Evolutionary conservation across 768 basidiomycete species (phyloP).

Genomic region (Amyloporia xantha): DNA sequence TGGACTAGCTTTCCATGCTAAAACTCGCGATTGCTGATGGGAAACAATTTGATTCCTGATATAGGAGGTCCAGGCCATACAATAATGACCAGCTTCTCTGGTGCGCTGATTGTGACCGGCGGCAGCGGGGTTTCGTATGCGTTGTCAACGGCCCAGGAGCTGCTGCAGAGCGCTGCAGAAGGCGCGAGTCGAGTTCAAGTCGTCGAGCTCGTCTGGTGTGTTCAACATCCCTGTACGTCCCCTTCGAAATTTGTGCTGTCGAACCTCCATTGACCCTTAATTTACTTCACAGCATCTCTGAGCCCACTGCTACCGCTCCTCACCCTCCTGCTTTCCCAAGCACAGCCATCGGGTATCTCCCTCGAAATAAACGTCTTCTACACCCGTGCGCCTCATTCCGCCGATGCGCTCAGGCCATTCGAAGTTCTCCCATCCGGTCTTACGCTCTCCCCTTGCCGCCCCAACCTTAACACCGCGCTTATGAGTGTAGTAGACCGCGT

Average conservation of each 20-base stretch:
- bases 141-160: slow-evolving; percentile 44
- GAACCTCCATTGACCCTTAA: slow-evolving; percentile 2
- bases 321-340: slow-evolving; percentile 29
- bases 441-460: slow-evolving; percentile 24
- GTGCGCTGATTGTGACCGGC: slow-evolving; percentile 49
- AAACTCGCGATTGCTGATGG: slow-evolving; percentile 12
- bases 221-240: slow-evolving; percentile 36
- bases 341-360: slow-evolving; percentile 18
- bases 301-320: slow-evolving; percentile 34
- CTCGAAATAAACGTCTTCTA: slow-evolving; percentile 39
- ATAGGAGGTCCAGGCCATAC: slow-evolving; percentile 39
- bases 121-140: slow-evolving; percentile 58
- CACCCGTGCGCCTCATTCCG: slow-evolving; percentile 27
- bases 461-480: slow-evolving; percentile 12
- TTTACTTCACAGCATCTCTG: slow-evolving; percentile 25
- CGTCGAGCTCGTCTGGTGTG: slow-evolving; percentile 52
- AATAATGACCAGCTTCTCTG: slow-evolving; percentile 43
- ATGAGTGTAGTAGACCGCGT: slow-evolving; percentile 20
- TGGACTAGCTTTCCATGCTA: slow-evolving; percentile 6
- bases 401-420: slow-evolving; percentile 14
- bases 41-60: background rate
- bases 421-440: slow-evolving; percentile 24
- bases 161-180: slow-evolving; percentile 34
- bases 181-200: slow-evolving; percentile 33
- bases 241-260: slow-evolving; percentile 6